Evolutionary conservation across 2,329 filamentous ascomycete species (phyloP), one percentile per base, ranked within the genome.

Genomic region (Didymella exigua): DNA sequence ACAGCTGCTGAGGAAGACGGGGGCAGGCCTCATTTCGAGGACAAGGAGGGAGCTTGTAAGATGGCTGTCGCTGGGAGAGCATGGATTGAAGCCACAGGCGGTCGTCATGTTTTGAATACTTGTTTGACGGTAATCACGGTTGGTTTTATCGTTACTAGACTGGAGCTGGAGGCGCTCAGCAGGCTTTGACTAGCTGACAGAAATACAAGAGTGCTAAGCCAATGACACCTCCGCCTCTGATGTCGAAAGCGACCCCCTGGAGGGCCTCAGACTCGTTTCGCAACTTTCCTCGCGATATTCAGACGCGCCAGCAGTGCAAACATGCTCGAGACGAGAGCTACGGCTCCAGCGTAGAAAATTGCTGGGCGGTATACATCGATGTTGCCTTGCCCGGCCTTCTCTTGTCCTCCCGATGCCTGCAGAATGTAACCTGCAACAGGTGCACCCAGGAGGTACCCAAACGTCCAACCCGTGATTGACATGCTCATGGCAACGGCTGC

Each of bases 361-460:
- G 66, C 66, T 16, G 67, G 66, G 6, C 65, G 62, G 49, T 67
- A 71, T 1, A 63, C 60, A 0, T 53, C 59, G 30, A 69, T 49
- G 19, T 59, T 58, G 8, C 48, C 47, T 36, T 54, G 40, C 9
- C 43, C 43, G 9, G 36, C 53, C 1, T 31, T 52, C 9, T 57
- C 56, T 7, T 45, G 58, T 5, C 66, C 67, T 14, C 67, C 68
- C 6, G 53, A 61, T 2, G 67, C 63, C 26, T 70, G 58, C 4
- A 71, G 42, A 14, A 71, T 53, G 19, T 66, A 66, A n/a, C 68
- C 67, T 21, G 66, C 67, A 31, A 70, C 65, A 13, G 68, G 67
- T 16, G 66, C 58, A 24, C 67, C 68, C 44, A 70, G 54, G 0
- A 71, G 30, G 48, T 70, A 70, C 0, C 67, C 68, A 5, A 52